Evolutionary conservation across 106 monocot species (phyloP), one percentile per base, ranked within the genome.

Genomic region (Chionographis japonica): DNA sequence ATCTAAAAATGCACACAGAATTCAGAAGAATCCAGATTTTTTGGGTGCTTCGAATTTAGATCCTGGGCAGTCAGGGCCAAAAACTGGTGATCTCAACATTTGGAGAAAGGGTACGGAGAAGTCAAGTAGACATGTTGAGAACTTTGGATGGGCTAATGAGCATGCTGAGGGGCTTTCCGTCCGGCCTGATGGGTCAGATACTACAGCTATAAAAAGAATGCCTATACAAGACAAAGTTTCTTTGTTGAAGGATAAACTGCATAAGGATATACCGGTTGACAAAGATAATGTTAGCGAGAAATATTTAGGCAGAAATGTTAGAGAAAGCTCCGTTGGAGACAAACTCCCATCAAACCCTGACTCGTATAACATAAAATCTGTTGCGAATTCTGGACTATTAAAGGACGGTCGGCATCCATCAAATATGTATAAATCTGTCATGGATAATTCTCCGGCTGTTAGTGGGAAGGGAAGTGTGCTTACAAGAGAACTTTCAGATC

Each of bases 401-500:
- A 81, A 67, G 58, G 72, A 69, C 42, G 62, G 58, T 73, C 69
- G 61, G 53, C 72, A 61, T 37, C 50, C 19, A 42, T 53, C 37
- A 54, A 64, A 68, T 9, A 60, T 56, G 19, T 63, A 53, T n/a
- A 79, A 62, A 46, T 20, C 43, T 74, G 73, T 79, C 65, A 54
- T 39, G 14, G 66, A 81, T 52, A 82, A 67, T 43, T 66, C 75
- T 66, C 27, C 78, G 52, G 40, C 42, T 50, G 27, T 49, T 52
- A 65, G 9, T 63, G 77, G 50, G 7, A 79, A 73, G 53, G 69
- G 68, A 68, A 36, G 12, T 65, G n/a, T 65, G 16, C 76, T 98
- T 35, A 80, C 66, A 70, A 92, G 97, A 81, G 89, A 89, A 42
- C 63, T 77, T 55, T 98, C 97, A 62, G 97, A 98, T 50, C 69